Conservation (phyloP, 148 eudicot genomes). For the Spergularia bocconei region DNA sequence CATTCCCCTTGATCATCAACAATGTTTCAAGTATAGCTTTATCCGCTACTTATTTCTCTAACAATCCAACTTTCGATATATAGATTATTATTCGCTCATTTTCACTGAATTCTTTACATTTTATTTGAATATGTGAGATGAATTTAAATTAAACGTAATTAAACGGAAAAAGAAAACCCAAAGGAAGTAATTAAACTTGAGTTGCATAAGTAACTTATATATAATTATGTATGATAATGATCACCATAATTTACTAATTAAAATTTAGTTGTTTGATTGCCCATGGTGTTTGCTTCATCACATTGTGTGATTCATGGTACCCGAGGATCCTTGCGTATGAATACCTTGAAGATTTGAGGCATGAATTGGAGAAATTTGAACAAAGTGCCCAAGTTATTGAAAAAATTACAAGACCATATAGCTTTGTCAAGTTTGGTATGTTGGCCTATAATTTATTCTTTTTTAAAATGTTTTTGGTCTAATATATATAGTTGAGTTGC, state of each 20-base stretch:
- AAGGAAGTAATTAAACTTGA: neutral
- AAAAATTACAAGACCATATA: slow-evolving; percentile 40
- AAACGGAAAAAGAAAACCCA: too few species aligned
- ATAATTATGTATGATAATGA: too few species aligned
- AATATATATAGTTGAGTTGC: too few species aligned
- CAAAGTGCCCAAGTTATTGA: slow-evolving; percentile 27
- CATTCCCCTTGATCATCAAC: slow-evolving; percentile 40
- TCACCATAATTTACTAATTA: too few species aligned
- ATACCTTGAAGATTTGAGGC: slow-evolving; percentile 47
- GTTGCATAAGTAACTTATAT: neutral
- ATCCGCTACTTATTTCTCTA: too few species aligned
- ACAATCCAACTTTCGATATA: too few species aligned
- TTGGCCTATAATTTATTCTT: neutral
- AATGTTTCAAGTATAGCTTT: slow-evolving; percentile 42
- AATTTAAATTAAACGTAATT: too few species aligned
- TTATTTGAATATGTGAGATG: too few species aligned
- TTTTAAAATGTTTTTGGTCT: too few species aligned
- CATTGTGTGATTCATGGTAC: slow-evolving; percentile 45
- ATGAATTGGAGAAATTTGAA: slow-evolving; percentile 37
- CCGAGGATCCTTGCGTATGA: slow-evolving; percentile 45
- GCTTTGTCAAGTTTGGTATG: slow-evolving; percentile 44
- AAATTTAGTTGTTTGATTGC: slow-evolving; percentile 38
- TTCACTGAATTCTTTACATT: neutral
- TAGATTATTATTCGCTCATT: neutral
- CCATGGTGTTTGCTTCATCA: slow-evolving; percentile 48